Percentiles rank a stretch among this genome's conserved stretches.
These are phyloP conservation scores for Biscutella laevigata DNA, from an alignment of 441 rosid species.

Conservation along the genomic window DNA sequence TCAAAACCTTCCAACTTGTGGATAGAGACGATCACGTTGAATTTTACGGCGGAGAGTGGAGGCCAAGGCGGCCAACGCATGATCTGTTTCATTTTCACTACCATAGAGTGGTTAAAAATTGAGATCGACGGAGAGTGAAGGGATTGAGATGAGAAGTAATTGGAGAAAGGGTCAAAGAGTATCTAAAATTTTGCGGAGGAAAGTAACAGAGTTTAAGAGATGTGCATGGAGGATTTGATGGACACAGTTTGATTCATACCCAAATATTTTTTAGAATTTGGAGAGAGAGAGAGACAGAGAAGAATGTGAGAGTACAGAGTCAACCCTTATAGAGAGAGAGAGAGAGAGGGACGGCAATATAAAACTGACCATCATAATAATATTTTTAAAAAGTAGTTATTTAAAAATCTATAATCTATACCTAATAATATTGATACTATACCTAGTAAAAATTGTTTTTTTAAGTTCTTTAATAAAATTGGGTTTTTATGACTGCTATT, in stretches of 20 bases:
- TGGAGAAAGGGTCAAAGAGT: background rate
- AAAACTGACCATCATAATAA: background rate
- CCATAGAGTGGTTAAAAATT: conserved; percentile 18
- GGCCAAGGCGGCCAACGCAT: conserved; percentile 66
- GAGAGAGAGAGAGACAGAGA: background rate
- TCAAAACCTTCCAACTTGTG: conserved; percentile 37
- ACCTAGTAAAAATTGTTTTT: too few relatives aligned
- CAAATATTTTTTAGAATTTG: conserved; percentile 13
- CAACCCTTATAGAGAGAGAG: conserved; percentile 23
- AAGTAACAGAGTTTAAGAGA: conserved; percentile 4
- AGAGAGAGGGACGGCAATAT: conserved; percentile 19
- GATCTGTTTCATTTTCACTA: conserved; percentile 40
- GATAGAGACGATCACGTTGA: conserved; percentile 34
- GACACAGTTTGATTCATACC: conserved; percentile 16
- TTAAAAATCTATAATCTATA: too few relatives aligned
- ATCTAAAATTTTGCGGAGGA: conserved; percentile 3
- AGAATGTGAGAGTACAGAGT: background rate
- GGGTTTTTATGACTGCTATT: too few relatives aligned
- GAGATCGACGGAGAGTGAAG: background rate
- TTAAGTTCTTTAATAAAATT: too few relatives aligned
- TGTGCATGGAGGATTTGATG: conserved; percentile 19
- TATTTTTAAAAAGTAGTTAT: background rate
- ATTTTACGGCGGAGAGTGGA: conserved; percentile 37
- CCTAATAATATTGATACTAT: too few relatives aligned
- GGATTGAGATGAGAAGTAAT: background rate